These are phyloP conservation scores for Pythium scleroteichum DNA, from an alignment of 352 stramenopile species.

Conservation along the genomic window DNA sequence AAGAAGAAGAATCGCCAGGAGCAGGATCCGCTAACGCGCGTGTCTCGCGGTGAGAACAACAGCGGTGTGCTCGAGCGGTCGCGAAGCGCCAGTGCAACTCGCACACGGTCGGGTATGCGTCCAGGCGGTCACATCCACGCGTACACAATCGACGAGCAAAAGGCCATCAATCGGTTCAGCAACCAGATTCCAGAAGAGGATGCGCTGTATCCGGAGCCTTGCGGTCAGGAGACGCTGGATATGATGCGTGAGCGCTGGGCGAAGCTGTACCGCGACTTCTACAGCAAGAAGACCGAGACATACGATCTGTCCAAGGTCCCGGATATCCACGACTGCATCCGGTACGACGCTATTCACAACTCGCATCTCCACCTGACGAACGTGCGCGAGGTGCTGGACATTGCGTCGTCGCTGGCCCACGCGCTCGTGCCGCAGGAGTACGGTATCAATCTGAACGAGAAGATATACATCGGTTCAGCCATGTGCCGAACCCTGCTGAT, in stretches of 20 bases:
- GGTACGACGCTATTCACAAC: conserved; percentile 99
- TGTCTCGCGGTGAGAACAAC: conserved; percentile 34
- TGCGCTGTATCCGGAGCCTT: conserved; percentile 76
- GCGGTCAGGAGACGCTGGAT: conserved; percentile 79
- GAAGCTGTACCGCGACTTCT: conserved; percentile 96
- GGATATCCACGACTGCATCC: conserved; percentile 98
- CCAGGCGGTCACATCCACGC: conserved; percentile 50
- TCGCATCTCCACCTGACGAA: conserved; percentile 91
- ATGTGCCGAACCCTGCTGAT: conserved; percentile 88
- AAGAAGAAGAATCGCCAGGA: conserved; percentile 32
- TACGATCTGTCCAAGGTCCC: conserved; percentile 98
- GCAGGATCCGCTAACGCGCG: conserved; percentile 28
- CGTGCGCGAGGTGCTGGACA: conserved; percentile 93
- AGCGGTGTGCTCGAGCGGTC: conserved; percentile 53
- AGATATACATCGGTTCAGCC: conserved; percentile 83
- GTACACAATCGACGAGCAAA: conserved; percentile 43
- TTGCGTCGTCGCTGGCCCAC: conserved; percentile 93
- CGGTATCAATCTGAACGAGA: conserved; percentile 87
- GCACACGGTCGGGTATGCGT: conserved; percentile 28
- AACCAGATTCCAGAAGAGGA: conserved; percentile 53
- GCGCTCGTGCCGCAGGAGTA: conserved; percentile 88
- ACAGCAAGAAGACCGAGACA: conserved; percentile 90
- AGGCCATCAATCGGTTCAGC: conserved; percentile 22
- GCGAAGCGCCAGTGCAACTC: conserved; percentile 64
- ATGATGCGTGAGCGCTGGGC: conserved; percentile 91